Base-by-base conservation (phyloP, 2,329 filamentous ascomycete genomes). In the Calonectria ilicicola region DNA sequence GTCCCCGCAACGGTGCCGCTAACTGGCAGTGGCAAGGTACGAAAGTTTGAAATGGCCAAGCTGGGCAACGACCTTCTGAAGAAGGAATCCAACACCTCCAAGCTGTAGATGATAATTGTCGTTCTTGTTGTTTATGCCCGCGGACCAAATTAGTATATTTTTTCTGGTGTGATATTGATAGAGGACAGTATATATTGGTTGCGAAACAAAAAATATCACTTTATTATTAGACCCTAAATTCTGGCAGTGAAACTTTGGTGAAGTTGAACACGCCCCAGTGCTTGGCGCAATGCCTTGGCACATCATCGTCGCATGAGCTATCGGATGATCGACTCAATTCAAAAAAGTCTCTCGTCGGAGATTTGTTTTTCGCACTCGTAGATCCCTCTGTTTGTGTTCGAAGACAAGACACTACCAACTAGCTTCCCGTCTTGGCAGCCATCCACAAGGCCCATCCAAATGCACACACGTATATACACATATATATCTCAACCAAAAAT, bases 21-120 rank as follows among this genome's bases (percentile, higher is more conserved):
- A 79, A 94, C 92, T n/a, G 92, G 92, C 0, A 94, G 92, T 79
- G 92, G 92, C 4, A 94, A 94, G 83, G 90, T 94, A 68, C 89
- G 91, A 78, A 94, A 94, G 84, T 91, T 89, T 77, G 89, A 91
- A 84, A 89, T 91, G 87, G 89, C 89, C 6, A 85, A 87, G 80
- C 75, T 90, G 44, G 89, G 88, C 0, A 87, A 90, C 70, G 86
- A 91, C 75, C 81, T 92, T 26, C 78, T 92, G 79, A 83, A 86
- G 74, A 88, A 86, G 78, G 84, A 84, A 72, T 83, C 84, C 70
- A 83, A 84, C n/a, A 82, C 83, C 26, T 84, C 87, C 60, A 88
- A 86, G 82, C 79, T 89, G 75, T 90, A 83, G 15, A 46, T 58
- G 12, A 27, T 29, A 3, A 21, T 56, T 56, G 17, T 17, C 38